Evolutionary conservation across 345 rosid species (phyloP).

Genomic region (Citropsis articulata): DNA sequence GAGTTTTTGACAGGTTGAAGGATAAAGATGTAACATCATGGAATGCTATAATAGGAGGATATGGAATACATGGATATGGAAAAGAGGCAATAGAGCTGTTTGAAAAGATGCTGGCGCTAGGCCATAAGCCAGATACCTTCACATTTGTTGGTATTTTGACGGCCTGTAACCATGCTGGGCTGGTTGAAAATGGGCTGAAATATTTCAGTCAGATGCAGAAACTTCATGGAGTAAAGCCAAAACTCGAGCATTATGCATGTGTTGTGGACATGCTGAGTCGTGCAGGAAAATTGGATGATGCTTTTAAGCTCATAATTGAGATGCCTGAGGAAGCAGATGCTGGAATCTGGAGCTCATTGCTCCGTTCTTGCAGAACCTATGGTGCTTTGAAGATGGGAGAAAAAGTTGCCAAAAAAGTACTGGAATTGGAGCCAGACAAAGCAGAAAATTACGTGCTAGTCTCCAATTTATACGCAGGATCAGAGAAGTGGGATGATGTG

Average conservation of each 20-base stretch:
- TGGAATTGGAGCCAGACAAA: conserved; percentile 51
- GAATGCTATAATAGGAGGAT: conserved; percentile 67
- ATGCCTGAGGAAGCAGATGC: conserved; percentile 63
- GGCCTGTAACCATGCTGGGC: conserved; percentile 59
- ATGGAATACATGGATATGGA: conserved; percentile 56
- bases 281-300: conserved; percentile 51
- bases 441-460: conserved; percentile 57
- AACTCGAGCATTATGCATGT: conserved; percentile 69
- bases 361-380: conserved; percentile 57
- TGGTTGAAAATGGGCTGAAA: conserved; percentile 52
- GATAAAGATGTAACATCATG: conserved; percentile 46
- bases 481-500: conserved; percentile 57
- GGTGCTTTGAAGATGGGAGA: conserved; percentile 48
- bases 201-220: conserved; percentile 46
- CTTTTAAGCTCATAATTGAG: conserved; percentile 40
- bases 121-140: conserved; percentile 46
- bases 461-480: conserved; percentile 62
- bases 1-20: conserved; percentile 37
- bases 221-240: conserved; percentile 36
- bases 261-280: conserved; percentile 71
- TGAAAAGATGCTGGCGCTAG: conserved; percentile 50
- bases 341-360: conserved; percentile 64
- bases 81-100: conserved; percentile 50
- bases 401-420: conserved; percentile 45
- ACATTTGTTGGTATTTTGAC: conserved; percentile 58